Conservation (phyloP, 2,329 filamentous ascomycete genomes). For the Ceratocystis eucalypticola region DNA sequence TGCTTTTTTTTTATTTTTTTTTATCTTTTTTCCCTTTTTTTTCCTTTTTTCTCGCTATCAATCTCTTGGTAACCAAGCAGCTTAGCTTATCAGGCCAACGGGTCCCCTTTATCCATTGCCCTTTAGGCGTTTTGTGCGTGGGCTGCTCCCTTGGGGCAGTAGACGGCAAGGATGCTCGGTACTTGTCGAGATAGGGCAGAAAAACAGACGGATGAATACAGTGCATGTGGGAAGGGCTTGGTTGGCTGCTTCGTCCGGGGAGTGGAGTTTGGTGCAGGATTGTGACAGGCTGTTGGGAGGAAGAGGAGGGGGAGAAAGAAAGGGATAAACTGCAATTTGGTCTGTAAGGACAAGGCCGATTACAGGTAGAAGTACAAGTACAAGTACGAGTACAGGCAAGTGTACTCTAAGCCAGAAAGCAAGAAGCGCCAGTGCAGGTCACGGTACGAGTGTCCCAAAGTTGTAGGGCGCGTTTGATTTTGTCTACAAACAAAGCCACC, state of each 20-base stretch:
- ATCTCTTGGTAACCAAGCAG: neutral
- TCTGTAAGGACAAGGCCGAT: neutral
- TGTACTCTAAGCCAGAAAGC: neutral
- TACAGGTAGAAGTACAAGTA: neutral
- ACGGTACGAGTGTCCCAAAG: neutral
- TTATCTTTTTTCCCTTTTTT: neutral
- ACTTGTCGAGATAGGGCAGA: constrained; percentile 7
- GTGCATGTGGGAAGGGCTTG: neutral
- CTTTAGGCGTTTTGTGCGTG: neutral
- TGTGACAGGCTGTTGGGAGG: neutral
- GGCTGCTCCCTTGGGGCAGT: neutral
- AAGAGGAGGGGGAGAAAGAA: neutral
- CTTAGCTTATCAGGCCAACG: neutral
- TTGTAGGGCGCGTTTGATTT: neutral
- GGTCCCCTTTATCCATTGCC: neutral
- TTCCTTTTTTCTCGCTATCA: neutral
- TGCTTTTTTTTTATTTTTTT: neutral
- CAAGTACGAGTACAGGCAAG: neutral
- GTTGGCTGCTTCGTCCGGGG: neutral
- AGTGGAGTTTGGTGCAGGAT: neutral
- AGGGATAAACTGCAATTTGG: neutral
- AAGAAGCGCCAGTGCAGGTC: neutral
- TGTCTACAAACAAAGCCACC: neutral
- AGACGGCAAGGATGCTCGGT: neutral
- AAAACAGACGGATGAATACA: constrained; percentile 2